phyloP scores from a whole-genome alignment of 2,329 filamentous ascomycete genomes.

The Pleoardoris graminearum region DNA sequence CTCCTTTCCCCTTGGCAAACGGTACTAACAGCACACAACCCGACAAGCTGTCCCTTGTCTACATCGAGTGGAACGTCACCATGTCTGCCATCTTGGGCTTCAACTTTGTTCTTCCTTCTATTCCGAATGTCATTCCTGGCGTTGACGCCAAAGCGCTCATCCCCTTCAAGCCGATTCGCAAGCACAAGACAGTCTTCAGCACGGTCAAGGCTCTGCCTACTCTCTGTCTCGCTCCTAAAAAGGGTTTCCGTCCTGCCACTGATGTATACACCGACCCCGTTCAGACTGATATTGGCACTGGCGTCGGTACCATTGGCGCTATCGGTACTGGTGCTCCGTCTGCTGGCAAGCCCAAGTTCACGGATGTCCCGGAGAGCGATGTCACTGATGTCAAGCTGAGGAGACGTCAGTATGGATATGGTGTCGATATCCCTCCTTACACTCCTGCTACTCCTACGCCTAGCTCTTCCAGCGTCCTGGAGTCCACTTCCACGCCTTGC shows the following conservation, averaged over 20 bases:
- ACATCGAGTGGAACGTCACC: conserved; percentile 32
- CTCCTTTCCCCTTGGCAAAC: conserved; percentile 1
- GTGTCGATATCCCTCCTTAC: conserved; percentile 4
- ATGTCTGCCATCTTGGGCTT: conserved; percentile 25
- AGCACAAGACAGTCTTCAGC: conserved; percentile 23
- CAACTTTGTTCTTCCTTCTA: conserved; percentile 23
- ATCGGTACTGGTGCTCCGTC: too few relatives aligned
- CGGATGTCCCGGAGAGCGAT: background rate
- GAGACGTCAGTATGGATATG: conserved; percentile 7
- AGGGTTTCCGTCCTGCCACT: conserved; percentile 10
- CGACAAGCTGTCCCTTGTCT: conserved; percentile 20
- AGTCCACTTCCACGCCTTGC: background rate
- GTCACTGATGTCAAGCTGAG: conserved; percentile 1
- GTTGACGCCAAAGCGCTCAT: background rate
- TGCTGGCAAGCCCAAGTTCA: background rate
- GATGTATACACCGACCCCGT: conserved; percentile 9
- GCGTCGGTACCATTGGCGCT: background rate
- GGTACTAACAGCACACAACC: conserved; percentile 6
- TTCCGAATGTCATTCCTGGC: conserved; percentile 21
- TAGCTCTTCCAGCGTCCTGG: background rate
- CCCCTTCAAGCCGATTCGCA: conserved; percentile 12
- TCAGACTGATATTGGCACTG: background rate
- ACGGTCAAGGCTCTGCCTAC: conserved; percentile 25
- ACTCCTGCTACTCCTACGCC: background rate
- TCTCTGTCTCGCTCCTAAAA: conserved; percentile 20